Base-by-base conservation (phyloP, 768 basidiomycete genomes). In the Hericium alpestre region DNA sequence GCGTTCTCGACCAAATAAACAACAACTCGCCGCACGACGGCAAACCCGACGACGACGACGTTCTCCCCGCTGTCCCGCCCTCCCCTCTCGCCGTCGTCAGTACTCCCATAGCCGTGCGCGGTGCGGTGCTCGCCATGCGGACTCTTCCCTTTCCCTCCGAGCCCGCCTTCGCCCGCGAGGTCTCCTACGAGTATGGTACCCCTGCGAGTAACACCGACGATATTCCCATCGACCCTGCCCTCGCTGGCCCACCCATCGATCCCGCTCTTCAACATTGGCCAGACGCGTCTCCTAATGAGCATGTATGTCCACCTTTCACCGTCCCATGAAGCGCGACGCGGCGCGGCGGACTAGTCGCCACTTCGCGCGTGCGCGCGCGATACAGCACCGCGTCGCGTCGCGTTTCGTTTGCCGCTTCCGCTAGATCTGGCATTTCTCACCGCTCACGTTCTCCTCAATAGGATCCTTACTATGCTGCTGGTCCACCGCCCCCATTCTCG, bases 201-300 rank as follows among this genome's bases (percentile, higher is more conserved):
- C 81, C 83, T 61, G 72, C 73, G 67, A 77, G 75, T 74, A 76
- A 73, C 72, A 71, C 69, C 67, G 65, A 64, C 66, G 77, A 81
- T 74, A 85, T 90, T 69, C 86, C 86, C 62, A 89, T 90, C 75
- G 87, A 90, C 80, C 88, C 88, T 65, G 83, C 81, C 43, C 80
- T 89, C 61, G 78, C 61, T 51, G 76, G 67, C 38, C 69, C 74
- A 20, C 65, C 74, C 60, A 79, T 83, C 61, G 82, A 82, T 73
- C 80, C 81, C 25, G 72, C 73, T 57, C 70, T 82, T 54, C 69
- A 78, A 60, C 61, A 62, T 23, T 68, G 67, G 55, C 59, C 60
- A 10, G 59, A 51, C 8, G 22, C 59, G 54, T 51, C 58, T 20
- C 50, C 58, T 41, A 56, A 53, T 27, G 63, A 66, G 25, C 70